These are phyloP conservation scores for Phaseolus lunatus DNA, from an alignment of 306 rosid genomes.

Conservation along the genomic window DNA sequence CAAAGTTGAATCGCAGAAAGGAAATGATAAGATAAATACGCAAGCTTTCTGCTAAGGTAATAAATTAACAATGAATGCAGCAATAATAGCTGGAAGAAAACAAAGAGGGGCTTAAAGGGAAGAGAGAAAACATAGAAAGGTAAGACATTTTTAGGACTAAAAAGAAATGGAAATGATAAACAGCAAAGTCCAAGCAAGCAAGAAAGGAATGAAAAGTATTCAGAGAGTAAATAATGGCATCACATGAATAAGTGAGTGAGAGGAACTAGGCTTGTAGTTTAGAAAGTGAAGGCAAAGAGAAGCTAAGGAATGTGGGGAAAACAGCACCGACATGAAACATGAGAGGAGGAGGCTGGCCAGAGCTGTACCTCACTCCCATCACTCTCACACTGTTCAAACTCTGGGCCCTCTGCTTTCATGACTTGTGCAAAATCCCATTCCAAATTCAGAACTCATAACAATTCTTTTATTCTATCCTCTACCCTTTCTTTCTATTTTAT, in stretches of 20 bases:
- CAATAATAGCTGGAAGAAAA: conserved; percentile 32
- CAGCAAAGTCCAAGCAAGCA: conserved; percentile 3
- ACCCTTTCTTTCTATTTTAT: too few relatives aligned
- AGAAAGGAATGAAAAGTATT: conserved; percentile 3
- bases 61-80: conserved; percentile 36
- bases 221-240: conserved; percentile 15
- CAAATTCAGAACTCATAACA: neutral
- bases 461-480: neutral
- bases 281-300: neutral
- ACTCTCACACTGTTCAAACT: conserved; percentile 1
- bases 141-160: neutral
- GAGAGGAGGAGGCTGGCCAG: neutral
- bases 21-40: neutral
- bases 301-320: neutral
- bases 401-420: conserved; percentile 7
- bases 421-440: neutral
- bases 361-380: conserved; percentile 36
- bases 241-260: conserved; percentile 32
- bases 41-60: conserved; percentile 8
- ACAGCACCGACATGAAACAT: conserved; percentile 19
- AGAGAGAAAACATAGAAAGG: neutral
- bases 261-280: neutral
- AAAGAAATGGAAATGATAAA: conserved; percentile 25
- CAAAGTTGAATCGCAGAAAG: neutral
- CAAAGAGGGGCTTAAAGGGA: neutral